Percentiles rank a stretch among this genome's conserved stretches.
Evolutionary conservation across 768 basidiomycete genomes (phyloP).

Genomic region (Calocybe indica): DNA sequence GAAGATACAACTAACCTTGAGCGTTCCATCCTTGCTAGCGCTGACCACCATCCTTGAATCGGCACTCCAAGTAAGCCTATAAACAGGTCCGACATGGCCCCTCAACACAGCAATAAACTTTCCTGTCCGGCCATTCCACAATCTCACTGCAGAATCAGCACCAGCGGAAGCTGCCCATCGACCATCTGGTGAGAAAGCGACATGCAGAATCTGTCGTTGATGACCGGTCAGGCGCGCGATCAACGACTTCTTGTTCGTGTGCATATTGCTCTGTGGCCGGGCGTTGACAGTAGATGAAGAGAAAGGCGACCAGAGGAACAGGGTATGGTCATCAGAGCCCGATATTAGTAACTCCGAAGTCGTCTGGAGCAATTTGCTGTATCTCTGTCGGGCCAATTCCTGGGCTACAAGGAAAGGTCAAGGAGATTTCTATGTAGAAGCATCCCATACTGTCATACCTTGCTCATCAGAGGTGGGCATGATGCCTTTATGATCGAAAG

Average conservation of each 20-base stretch:
- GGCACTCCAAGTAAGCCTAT: slow-evolving; percentile 91
- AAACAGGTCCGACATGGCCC: slow-evolving; percentile 93
- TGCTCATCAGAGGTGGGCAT: slow-evolving; percentile 76
- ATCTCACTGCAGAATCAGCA: slow-evolving; percentile 84
- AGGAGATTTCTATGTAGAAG: background rate
- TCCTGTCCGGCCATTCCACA: slow-evolving; percentile 84
- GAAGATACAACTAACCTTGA: slow-evolving; percentile 60
- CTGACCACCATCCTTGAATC: slow-evolving; percentile 90
- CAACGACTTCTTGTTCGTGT: slow-evolving; percentile 28
- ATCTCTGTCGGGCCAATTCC: slow-evolving; percentile 69
- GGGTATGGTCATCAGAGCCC: slow-evolving; percentile 96
- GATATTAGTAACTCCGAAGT: slow-evolving; percentile 85
- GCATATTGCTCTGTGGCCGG: too few species aligned
- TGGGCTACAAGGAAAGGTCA: slow-evolving; percentile 48
- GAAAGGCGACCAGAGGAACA: slow-evolving; percentile 93
- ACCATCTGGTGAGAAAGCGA: slow-evolving; percentile 93
- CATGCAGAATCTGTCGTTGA: slow-evolving; percentile 91
- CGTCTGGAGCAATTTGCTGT: slow-evolving; percentile 58
- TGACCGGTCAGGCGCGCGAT: slow-evolving; percentile 81
- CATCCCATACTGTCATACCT: slow-evolving; percentile 36
- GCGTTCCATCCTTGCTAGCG: slow-evolving; percentile 92
- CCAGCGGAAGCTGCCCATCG: slow-evolving; percentile 87
- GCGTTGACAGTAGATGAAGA: slow-evolving; percentile 28
- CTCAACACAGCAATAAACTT: slow-evolving; percentile 89
- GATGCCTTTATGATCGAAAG: slow-evolving; percentile 86